phyloP scores from a whole-genome alignment of 2,329 filamentous ascomycete species.

The Cadophora malorum region DNA sequence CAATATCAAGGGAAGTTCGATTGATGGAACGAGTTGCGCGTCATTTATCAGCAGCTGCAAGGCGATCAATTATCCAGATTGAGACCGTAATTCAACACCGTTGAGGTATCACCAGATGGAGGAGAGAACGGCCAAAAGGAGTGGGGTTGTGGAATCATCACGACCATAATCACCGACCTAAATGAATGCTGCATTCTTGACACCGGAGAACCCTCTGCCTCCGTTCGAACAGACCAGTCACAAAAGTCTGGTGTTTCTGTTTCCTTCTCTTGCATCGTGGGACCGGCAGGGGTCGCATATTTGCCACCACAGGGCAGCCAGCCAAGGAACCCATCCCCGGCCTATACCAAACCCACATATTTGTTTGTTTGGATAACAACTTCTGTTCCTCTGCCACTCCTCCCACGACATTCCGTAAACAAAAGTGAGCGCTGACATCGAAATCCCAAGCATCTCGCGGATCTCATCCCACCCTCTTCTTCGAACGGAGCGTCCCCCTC shows the following conservation, averaged over 20 bases:
- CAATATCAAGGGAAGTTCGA: slow-evolving; percentile 22
- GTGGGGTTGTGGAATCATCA: not conserved
- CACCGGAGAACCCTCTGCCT: slow-evolving; percentile 17
- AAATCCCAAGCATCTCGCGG: slow-evolving; percentile 16
- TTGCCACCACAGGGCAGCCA: slow-evolving; percentile 26
- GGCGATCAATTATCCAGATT: slow-evolving; percentile 38
- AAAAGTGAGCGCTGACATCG: slow-evolving; percentile 23
- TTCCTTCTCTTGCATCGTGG: slow-evolving; percentile 17
- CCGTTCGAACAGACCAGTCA: slow-evolving; percentile 2
- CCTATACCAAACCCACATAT: slow-evolving; percentile 28
- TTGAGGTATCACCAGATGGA: slow-evolving; percentile 23
- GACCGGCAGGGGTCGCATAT: slow-evolving; percentile 16
- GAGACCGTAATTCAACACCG: slow-evolving; percentile 22
- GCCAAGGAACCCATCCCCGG: slow-evolving; percentile 19
- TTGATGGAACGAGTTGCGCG: slow-evolving; percentile 24
- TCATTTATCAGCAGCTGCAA: slow-evolving; percentile 28
- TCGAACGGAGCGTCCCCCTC: slow-evolving; percentile 2
- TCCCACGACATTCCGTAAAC: slow-evolving; percentile 15
- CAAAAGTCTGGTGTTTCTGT: slow-evolving; percentile 6
- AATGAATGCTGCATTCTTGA: slow-evolving; percentile 11
- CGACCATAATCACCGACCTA: not conserved
- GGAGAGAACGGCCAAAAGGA: not conserved
- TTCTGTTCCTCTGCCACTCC: slow-evolving; percentile 14
- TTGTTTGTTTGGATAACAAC: slow-evolving; percentile 31
- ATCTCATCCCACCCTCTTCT: slow-evolving; percentile 22